Conservation (phyloP, 2,329 filamentous ascomycete species). For the Ceratocystis lukuohia region DNA sequence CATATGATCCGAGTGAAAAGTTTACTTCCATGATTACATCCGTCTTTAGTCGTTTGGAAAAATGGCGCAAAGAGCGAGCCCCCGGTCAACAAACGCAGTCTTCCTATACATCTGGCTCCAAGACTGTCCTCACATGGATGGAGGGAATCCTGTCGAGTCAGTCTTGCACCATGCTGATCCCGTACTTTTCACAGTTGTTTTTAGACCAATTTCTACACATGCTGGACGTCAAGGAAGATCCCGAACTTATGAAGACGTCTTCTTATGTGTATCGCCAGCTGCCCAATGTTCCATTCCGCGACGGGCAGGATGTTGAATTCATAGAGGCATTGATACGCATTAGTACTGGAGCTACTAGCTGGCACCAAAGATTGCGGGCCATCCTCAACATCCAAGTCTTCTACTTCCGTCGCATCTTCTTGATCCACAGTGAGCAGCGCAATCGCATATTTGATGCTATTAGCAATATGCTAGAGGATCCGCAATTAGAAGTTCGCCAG, state of each 20-base stretch:
- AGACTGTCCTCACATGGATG: conserved; percentile 91
- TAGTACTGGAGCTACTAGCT: conserved; percentile 68
- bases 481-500: conserved; percentile 84
- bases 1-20: conserved; percentile 65
- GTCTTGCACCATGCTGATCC: conserved; percentile 79
- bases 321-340: conserved; percentile 78
- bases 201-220: conserved; percentile 93
- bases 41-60: conserved; percentile 67
- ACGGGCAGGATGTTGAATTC: conserved; percentile 72
- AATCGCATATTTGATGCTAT: conserved; percentile 78
- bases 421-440: conserved; percentile 62
- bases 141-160: conserved; percentile 82
- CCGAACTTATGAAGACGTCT: conserved; percentile 81
- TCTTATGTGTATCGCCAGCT: conserved; percentile 96
- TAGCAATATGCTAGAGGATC: conserved; percentile 85
- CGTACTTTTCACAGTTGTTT: conserved; percentile 80
- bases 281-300: conserved; percentile 84
- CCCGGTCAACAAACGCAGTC: conserved; percentile 88
- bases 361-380: conserved; percentile 90
- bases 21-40: conserved; percentile 58
- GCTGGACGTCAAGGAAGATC: conserved; percentile 99
- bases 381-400: conserved; percentile 98
- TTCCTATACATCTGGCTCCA: conserved; percentile 87
- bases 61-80: conserved; percentile 71
- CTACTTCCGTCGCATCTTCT: conserved; percentile 91